Evolutionary conservation across 2,329 filamentous ascomycete genomes (phyloP).

Genomic region (Calcarisporium arbuscula): DNA sequence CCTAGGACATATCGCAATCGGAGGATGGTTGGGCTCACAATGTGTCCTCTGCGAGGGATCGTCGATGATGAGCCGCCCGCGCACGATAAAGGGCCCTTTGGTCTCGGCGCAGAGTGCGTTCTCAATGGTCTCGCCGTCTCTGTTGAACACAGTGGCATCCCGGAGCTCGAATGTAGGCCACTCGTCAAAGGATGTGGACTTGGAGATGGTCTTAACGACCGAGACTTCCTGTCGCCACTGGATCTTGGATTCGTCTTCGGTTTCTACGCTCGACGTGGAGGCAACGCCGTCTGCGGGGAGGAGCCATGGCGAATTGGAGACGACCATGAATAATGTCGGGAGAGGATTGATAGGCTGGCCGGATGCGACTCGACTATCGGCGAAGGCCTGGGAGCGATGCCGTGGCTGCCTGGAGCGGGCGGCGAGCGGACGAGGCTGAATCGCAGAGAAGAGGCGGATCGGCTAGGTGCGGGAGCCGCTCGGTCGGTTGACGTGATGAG

Average conservation of each 20-base stretch:
- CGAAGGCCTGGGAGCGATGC: too few species aligned
- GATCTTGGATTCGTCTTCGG: constrained; percentile 29
- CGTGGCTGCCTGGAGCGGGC: too few species aligned
- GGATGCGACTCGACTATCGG: constrained; percentile 1
- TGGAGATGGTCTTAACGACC: constrained; percentile 22
- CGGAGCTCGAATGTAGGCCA: constrained; percentile 58
- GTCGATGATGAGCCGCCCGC: constrained; percentile 50
- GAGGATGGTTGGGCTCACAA: constrained; percentile 24
- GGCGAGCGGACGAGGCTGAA: too few species aligned
- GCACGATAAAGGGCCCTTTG: constrained; percentile 54
- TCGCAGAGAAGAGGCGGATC: too few species aligned
- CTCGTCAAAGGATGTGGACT: constrained; percentile 32
- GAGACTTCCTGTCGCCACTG: constrained; percentile 28
- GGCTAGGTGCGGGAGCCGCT: too few species aligned
- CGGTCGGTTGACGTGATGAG: too few species aligned
- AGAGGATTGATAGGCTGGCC: constrained; percentile 11
- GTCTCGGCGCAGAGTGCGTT: constrained; percentile 56
- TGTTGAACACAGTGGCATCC: constrained; percentile 53
- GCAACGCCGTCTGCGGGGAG: constrained; percentile 28
- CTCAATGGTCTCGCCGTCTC: constrained; percentile 45
- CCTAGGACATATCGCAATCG: too few species aligned
- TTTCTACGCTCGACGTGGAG: constrained; percentile 40
- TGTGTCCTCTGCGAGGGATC: constrained; percentile 29
- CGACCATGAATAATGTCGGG: neutral
- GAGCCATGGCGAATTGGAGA: neutral